These are phyloP conservation scores for Lipomyces mesembrius DNA, from an alignment of 805 yeast species.

Conservation along the genomic window DNA sequence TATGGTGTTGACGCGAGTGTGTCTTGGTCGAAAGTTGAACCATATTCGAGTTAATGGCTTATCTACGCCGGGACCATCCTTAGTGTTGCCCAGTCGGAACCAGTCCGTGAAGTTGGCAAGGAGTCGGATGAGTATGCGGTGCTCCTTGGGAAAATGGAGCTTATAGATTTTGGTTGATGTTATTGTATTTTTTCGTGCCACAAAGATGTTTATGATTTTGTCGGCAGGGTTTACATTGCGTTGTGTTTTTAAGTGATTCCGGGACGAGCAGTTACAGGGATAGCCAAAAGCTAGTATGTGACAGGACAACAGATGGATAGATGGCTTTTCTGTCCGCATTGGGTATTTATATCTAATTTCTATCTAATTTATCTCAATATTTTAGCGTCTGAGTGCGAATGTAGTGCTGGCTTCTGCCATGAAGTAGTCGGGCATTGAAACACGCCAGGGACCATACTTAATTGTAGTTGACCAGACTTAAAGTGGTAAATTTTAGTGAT, in stretches of 20 bases:
- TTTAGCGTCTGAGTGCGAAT: neutral
- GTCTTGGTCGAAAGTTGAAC: too few species aligned
- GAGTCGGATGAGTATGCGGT: neutral
- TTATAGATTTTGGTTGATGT: neutral
- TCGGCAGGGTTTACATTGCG: neutral
- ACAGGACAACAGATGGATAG: neutral
- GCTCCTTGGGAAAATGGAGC: neutral
- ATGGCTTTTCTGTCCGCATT: neutral
- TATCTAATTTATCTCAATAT: neutral
- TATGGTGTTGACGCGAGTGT: too few species aligned
- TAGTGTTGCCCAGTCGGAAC: neutral
- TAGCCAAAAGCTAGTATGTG: neutral
- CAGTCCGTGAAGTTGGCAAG: neutral
- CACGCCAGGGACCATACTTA: too few species aligned
- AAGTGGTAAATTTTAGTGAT: too few species aligned
- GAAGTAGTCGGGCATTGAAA: too few species aligned
- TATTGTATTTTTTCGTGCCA: neutral
- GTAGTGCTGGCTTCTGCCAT: neutral
- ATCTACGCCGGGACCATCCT: too few species aligned
- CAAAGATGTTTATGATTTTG: neutral
- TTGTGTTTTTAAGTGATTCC: neutral
- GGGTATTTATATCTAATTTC: neutral
- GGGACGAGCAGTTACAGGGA: neutral
- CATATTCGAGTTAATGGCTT: too few species aligned
- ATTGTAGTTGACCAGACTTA: too few species aligned